A percentile compares a stretch with the other conserved stretches of the same genome.
Evolutionary conservation across 768 basidiomycete species (phyloP).

Genomic region (Termitomyces sp.): DNA sequence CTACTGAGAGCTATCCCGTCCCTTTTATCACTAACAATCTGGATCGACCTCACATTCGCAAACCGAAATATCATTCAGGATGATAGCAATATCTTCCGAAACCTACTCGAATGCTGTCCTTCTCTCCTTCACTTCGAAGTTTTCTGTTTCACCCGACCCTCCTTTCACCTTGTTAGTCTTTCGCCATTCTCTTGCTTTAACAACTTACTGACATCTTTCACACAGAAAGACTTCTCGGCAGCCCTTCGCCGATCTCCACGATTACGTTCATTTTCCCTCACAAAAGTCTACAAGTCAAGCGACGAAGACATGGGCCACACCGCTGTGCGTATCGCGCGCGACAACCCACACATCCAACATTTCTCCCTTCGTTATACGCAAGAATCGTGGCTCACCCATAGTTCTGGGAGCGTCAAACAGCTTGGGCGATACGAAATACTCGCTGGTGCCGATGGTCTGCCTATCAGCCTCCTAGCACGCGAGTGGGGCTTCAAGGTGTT

Average conservation of each 20-base stretch:
- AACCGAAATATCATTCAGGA: slow-evolving; percentile 22
- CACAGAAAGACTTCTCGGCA: slow-evolving; percentile 28
- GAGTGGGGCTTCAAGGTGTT: slow-evolving; percentile 17
- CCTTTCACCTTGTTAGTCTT: slow-evolving; percentile 29
- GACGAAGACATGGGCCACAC: slow-evolving; percentile 30
- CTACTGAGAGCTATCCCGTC: slow-evolving; percentile 24
- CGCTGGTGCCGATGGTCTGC: slow-evolving; percentile 10
- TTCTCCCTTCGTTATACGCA: slow-evolving; percentile 30
- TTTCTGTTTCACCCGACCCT: slow-evolving; percentile 32
- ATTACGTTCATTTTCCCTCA: slow-evolving; percentile 29
- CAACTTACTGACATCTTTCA: not conserved
- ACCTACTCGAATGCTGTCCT: slow-evolving; percentile 27
- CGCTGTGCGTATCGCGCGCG: slow-evolving; percentile 24
- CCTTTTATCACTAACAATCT: slow-evolving; percentile 26
- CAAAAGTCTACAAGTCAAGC: slow-evolving; percentile 30
- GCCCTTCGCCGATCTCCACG: slow-evolving; percentile 24
- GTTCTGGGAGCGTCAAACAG: slow-evolving; percentile 26
- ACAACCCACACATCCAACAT: slow-evolving; percentile 27
- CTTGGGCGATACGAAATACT: slow-evolving; percentile 27
- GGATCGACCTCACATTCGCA: slow-evolving; percentile 34
- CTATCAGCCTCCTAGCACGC: slow-evolving; percentile 9
- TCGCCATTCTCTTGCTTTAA: not conserved
- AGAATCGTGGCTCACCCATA: slow-evolving; percentile 33
- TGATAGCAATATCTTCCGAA: slow-evolving; percentile 24
- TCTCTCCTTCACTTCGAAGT: slow-evolving; percentile 28